These are phyloP conservation scores for Lecanicillium sp. DNA, from an alignment of 2,329 filamentous ascomycete species.

Conservation along the genomic window DNA sequence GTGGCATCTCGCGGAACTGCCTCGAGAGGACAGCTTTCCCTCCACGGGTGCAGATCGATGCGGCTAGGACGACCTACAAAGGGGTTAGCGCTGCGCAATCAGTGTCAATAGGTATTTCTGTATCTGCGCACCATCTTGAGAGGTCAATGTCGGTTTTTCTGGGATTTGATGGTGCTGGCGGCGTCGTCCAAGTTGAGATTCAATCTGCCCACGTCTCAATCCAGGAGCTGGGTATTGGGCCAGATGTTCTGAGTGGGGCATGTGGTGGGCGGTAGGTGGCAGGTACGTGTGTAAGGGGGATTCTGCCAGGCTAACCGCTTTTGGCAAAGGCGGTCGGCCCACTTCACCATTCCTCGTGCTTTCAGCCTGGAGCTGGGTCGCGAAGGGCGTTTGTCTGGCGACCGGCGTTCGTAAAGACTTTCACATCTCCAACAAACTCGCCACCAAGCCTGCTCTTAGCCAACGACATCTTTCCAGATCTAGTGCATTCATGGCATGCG, in stretches of 20 bases:
- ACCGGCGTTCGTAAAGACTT: too few relatives aligned
- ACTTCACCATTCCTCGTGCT: not conserved
- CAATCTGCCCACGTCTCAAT: constrained; percentile 6
- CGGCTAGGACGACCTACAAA: constrained; percentile 89
- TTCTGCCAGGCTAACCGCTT: constrained; percentile 8
- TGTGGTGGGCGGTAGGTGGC: constrained; percentile 1
- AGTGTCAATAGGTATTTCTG: not conserved
- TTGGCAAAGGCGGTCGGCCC: constrained; percentile 7
- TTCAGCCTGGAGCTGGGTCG: constrained; percentile 7
- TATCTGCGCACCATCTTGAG: constrained; percentile 30
- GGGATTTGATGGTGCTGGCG: constrained; percentile 12
- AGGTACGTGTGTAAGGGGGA: constrained; percentile 2
- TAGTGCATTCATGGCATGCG: too few relatives aligned
- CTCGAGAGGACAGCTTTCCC: constrained; percentile 97
- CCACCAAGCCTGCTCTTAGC: too few relatives aligned
- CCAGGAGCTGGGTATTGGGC: constrained; percentile 11
- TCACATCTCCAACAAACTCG: too few relatives aligned
- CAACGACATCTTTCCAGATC: too few relatives aligned
- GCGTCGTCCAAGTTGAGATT: constrained; percentile 7
- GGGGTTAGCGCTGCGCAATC: constrained; percentile 13
- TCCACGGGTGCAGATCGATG: constrained; percentile 96
- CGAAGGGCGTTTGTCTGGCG: constrained; percentile 7
- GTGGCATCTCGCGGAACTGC: constrained; percentile 95
- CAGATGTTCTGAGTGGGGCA: constrained; percentile 11
- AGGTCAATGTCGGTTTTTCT: constrained; percentile 12